Conservation (phyloP, 352 stramenopile genomes). For the Phytopythium litorale region DNA sequence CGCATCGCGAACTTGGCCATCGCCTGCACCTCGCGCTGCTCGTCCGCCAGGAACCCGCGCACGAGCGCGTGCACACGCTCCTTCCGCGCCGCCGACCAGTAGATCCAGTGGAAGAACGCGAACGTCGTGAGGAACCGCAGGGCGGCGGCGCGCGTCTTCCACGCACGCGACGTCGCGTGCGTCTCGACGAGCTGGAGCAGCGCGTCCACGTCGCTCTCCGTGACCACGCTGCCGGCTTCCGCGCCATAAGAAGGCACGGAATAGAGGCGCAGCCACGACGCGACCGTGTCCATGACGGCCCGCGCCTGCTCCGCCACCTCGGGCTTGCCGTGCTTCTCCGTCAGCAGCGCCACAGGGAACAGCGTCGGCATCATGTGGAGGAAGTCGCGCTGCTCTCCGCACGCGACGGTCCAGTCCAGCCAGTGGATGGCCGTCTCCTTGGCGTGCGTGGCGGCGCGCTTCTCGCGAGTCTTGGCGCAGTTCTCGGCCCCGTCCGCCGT, state of each 20-base stretch:
- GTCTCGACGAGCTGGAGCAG: conserved; percentile 41
- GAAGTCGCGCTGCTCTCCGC: conserved; percentile 42
- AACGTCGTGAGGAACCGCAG: conserved; percentile 74
- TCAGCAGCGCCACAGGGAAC: conserved; percentile 58
- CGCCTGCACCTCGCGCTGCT: conserved; percentile 74
- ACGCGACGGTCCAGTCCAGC: conserved; percentile 42
- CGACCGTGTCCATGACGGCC: conserved; percentile 48
- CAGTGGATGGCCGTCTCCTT: conserved; percentile 72
- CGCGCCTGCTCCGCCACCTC: conserved; percentile 64
- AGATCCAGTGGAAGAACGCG: conserved; percentile 72
- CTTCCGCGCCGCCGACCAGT: conserved; percentile 35
- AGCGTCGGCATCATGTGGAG: conserved; percentile 37
- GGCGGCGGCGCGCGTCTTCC: conserved; percentile 72
- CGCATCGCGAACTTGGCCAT: conserved; percentile 75
- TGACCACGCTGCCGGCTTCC: conserved; percentile 1
- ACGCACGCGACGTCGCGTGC: conserved; percentile 36
- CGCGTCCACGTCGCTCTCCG: conserved; percentile 7
- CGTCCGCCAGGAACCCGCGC: conserved; percentile 51
- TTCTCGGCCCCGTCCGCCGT: background rate
- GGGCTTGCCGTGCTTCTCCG: conserved; percentile 61
- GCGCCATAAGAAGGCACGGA: conserved; percentile 10
- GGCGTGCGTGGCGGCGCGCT: conserved; percentile 23
- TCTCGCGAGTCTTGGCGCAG: conserved; percentile 10
- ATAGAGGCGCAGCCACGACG: conserved; percentile 49
- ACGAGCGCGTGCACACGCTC: conserved; percentile 51